Evolutionary conservation across 345 rosid genomes (phyloP).

Genomic region (Sapria himalayana): DNA sequence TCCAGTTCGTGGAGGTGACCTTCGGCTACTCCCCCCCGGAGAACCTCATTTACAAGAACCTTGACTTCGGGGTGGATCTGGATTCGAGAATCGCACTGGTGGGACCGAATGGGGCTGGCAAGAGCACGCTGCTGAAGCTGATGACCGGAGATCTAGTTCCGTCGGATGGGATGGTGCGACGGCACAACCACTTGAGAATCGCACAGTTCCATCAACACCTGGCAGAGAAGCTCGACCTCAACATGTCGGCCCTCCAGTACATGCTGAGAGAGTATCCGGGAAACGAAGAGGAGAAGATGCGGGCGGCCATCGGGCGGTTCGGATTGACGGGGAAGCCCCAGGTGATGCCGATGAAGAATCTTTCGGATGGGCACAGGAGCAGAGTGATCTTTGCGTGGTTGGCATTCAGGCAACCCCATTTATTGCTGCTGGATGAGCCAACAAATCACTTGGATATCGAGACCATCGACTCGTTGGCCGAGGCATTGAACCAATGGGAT

Average conservation of each 20-base stretch:
- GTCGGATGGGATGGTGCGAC: conserved; percentile 83
- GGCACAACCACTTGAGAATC: conserved; percentile 87
- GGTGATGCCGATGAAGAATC: conserved; percentile 87
- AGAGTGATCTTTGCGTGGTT: conserved; percentile 93
- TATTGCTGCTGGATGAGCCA: conserved; percentile 86
- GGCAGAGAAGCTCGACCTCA: conserved; percentile 84
- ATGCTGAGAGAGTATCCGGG: conserved; percentile 88
- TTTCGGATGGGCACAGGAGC: conserved; percentile 96
- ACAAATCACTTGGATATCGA: conserved; percentile 96
- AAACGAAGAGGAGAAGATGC: conserved; percentile 88
- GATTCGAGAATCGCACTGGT: conserved; percentile 91
- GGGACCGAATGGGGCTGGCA: conserved; percentile 97
- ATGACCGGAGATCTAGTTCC: conserved; percentile 88
- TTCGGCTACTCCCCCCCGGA: conserved; percentile 91
- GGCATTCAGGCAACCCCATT: conserved; percentile 83
- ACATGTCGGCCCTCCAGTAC: conserved; percentile 56
- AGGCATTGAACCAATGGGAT: conserved; percentile 77
- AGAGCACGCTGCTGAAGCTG: conserved; percentile 87
- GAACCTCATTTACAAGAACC: conserved; percentile 52
- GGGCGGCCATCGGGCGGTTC: conserved; percentile 74
- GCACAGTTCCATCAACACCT: conserved; percentile 93
- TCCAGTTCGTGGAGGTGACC: conserved; percentile 86
- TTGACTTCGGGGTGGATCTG: conserved; percentile 90
- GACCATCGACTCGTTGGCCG: conserved; percentile 81
- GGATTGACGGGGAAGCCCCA: conserved; percentile 93